Evolutionary conservation across 2,329 filamentous ascomycete genomes (phyloP), one percentile per base, ranked within the genome.

Genomic region (Ophiocordyceps camponoti-leonardi): DNA sequence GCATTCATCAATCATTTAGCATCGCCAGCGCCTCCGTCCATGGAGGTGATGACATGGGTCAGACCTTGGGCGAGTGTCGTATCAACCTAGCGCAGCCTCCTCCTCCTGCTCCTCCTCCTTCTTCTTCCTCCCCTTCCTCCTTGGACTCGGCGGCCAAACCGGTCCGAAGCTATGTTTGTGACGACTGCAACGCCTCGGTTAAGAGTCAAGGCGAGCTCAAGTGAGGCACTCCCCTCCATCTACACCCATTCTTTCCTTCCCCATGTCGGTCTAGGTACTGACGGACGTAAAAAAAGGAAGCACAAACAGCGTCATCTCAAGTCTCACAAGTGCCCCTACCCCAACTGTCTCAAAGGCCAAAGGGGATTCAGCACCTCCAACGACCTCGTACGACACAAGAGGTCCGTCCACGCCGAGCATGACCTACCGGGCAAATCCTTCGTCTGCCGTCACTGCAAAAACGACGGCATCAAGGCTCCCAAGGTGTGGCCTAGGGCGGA

Each of bases 401-500:
- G 76, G 55, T 83, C 79, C 48, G 78, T 83, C 6, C 87, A 94
- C 57, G 54, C 65, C 61, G 48, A 79, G 68, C 49, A 66, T 11
- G 45, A 49, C 8, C 50, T 49, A 4, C 47, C 51, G 19, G 54
- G 50, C 2, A 52, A 52, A 10, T 46, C 42, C 4, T 48, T 44
- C 20, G 28, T 48, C 28, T 48, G 47, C 28, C 28, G 16, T 7
- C 20, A 42, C 16, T 48, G 47, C 19, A 12, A 0, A 8, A 11
- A 28, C 4, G 39, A 37, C 6, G 23, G 49, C n/a, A n/a, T n/a
- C 7, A 58, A 54, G 39, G 45, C 44, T 14, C 48, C 66, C 1
- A 94, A 93, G 58, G 64, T 71, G 33, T 94, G 85, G 85, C 81
- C 83, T 1, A 75, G 88, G 20, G 68, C 80, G 44, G 88, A 95